Percentiles rank a stretch among this genome's conserved stretches.
These are phyloP conservation scores for Emmonsia crescens DNA, from an alignment of 2,329 filamentous ascomycete species.

Conservation along the genomic window DNA sequence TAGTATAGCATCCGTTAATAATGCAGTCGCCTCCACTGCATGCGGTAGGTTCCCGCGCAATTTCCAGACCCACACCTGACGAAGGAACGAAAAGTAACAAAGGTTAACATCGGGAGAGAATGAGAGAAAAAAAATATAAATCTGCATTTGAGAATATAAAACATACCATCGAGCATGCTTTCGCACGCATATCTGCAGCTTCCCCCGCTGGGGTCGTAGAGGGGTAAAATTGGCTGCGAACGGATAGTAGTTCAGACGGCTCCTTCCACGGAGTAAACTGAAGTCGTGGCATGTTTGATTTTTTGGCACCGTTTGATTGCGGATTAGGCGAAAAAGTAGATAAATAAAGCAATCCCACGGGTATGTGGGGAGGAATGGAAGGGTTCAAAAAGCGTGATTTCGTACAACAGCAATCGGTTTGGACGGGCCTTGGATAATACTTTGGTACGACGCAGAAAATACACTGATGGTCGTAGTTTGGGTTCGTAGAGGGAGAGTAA, in stretches of 20 bases:
- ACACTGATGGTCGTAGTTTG: not conserved
- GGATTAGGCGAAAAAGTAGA: not conserved
- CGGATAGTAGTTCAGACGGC: slow-evolving; percentile 25
- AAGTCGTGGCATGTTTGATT: slow-evolving; percentile 27
- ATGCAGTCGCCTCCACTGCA: slow-evolving; percentile 36
- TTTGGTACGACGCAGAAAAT: not conserved
- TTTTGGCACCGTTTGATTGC: not conserved
- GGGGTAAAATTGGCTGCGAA: slow-evolving; percentile 32
- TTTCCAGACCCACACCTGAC: slow-evolving; percentile 36
- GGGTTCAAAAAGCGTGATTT: not conserved
- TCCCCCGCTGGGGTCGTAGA: slow-evolving; percentile 19
- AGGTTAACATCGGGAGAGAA: slow-evolving; percentile 3
- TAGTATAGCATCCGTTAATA: slow-evolving; percentile 37
- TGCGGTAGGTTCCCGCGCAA: slow-evolving; percentile 35
- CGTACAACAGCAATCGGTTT: not conserved
- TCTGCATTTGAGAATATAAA: not conserved
- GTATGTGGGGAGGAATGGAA: not conserved
- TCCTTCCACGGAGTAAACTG: slow-evolving; percentile 34
- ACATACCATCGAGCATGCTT: slow-evolving; percentile 32
- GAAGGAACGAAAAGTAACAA: not conserved
- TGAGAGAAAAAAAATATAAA: not conserved
- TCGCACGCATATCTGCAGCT: slow-evolving; percentile 28
- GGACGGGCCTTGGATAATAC: not conserved
- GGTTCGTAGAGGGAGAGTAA: not conserved
- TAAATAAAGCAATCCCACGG: not conserved